Conservation (phyloP, 1,284 basidiomycete genomes). For the Psilocybe mexicana region DNA sequence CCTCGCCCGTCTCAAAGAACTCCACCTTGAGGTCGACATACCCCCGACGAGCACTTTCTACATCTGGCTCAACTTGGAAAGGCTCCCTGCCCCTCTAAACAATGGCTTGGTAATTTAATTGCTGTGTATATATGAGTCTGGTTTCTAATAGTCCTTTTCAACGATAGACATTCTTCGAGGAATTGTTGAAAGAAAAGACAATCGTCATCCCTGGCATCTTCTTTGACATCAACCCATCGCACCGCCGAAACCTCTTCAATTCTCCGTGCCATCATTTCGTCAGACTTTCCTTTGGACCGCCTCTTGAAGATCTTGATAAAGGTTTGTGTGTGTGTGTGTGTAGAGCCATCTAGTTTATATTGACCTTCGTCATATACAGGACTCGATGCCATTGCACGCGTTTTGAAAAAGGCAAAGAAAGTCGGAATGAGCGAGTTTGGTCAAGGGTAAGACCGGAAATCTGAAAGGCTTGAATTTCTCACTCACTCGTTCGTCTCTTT, state of each 20-base stretch:
- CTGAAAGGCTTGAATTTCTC: background rate
- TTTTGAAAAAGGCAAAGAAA: constrained; percentile 71
- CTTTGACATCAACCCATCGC: constrained; percentile 85
- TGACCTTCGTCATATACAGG: constrained; percentile 39
- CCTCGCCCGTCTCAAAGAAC: constrained; percentile 74
- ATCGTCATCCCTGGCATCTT: constrained; percentile 91
- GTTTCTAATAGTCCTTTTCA: background rate
- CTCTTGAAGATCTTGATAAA: constrained; percentile 78
- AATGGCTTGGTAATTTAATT: constrained; percentile 73
- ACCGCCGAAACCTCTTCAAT: constrained; percentile 83
- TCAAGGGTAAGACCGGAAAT: constrained; percentile 46
- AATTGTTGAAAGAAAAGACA: constrained; percentile 86
- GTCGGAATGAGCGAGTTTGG: constrained; percentile 63
- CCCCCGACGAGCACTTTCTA: constrained; percentile 84
- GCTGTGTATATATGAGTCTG: background rate
- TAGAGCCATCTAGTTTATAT: background rate
- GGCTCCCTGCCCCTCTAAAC: constrained; percentile 79
- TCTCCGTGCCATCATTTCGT: constrained; percentile 92
- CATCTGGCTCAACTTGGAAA: constrained; percentile 87
- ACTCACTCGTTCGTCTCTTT: background rate
- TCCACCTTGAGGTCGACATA: constrained; percentile 76
- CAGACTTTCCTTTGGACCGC: constrained; percentile 86
- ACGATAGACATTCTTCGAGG: constrained; percentile 87
- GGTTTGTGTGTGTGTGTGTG: constrained; percentile 42
- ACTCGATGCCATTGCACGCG: constrained; percentile 81